Evolutionary conservation across 129 eudicot species (phyloP).

Genomic region (Lactuca saligna): DNA sequence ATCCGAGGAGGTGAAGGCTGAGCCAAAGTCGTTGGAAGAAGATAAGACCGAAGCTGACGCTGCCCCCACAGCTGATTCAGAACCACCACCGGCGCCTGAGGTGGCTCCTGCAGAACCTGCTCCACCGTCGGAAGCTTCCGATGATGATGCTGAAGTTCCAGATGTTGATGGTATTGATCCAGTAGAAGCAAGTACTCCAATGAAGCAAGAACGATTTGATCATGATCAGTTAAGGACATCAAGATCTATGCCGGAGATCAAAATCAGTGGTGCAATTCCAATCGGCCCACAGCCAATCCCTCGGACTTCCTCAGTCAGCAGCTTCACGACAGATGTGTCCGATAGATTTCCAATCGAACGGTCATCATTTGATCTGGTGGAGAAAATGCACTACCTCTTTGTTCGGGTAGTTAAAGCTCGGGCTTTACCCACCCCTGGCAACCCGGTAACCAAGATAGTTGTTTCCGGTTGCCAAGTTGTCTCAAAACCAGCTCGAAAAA

Average conservation of each 20-base stretch:
- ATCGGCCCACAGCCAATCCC: conserved; percentile 62
- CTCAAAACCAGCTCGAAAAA: conserved; percentile 72
- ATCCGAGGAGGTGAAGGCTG: conserved; percentile 12
- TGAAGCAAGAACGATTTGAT: conserved; percentile 21
- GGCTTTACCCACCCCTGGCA: conserved; percentile 59
- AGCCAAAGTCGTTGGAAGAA: not conserved
- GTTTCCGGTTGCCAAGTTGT: conserved; percentile 63
- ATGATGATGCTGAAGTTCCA: conserved; percentile 6
- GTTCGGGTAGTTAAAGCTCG: conserved; percentile 85
- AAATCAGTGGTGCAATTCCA: conserved; percentile 34
- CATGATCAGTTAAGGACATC: conserved; percentile 61
- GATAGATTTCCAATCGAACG: conserved; percentile 56
- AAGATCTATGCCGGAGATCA: conserved; percentile 58
- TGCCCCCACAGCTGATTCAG: conserved; percentile 11
- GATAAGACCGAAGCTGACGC: conserved; percentile 25
- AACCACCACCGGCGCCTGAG: conserved; percentile 21
- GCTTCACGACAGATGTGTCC: conserved; percentile 63
- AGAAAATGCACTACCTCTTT: conserved; percentile 90
- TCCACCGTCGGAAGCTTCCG: conserved; percentile 2
- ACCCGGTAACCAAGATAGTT: conserved; percentile 70
- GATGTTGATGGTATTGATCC: conserved; percentile 10
- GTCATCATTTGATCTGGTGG: conserved; percentile 82
- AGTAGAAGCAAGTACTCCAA: conserved; percentile 21
- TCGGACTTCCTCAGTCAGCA: conserved; percentile 62
- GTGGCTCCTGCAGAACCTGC: conserved; percentile 3